phyloP scores from a whole-genome alignment of 2,329 filamentous ascomycete species.

The Exophiala alcalophila region DNA sequence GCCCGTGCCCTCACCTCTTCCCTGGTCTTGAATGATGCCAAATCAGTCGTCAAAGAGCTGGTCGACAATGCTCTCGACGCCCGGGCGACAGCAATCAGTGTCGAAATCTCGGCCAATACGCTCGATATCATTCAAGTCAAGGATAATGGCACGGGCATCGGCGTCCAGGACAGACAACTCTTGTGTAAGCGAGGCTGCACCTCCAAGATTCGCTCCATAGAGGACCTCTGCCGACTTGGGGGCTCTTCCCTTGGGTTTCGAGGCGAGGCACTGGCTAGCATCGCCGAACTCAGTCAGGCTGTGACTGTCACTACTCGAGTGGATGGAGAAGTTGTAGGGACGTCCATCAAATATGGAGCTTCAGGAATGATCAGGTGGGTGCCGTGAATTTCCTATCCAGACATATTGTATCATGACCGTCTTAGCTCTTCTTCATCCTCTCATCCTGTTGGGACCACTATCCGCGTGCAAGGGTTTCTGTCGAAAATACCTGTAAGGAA shows the following conservation, averaged over 20 bases:
- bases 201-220: constrained; percentile 59
- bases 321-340: constrained; percentile 55
- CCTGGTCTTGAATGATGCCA: constrained; percentile 56
- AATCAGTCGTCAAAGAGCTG: constrained; percentile 61
- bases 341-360: constrained; percentile 50
- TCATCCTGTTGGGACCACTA: constrained; percentile 59
- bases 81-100: constrained; percentile 53
- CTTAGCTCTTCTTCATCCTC: constrained; percentile 46
- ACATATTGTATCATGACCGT: constrained; percentile 27
- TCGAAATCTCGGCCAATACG: constrained; percentile 59
- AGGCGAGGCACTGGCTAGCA: constrained; percentile 62
- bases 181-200: constrained; percentile 60
- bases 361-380: constrained; percentile 49
- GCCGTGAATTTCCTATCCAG: constrained; percentile 2
- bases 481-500: constrained; percentile 58
- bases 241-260: constrained; percentile 61
- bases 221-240: constrained; percentile 56
- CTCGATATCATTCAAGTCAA: constrained; percentile 62
- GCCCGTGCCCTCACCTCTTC: constrained; percentile 55
- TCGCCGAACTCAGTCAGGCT: constrained; percentile 55
- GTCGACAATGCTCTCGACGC: constrained; percentile 67
- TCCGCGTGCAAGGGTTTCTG: constrained; percentile 57
- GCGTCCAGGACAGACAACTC: constrained; percentile 52
- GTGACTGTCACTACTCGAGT: constrained; percentile 56
- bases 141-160: constrained; percentile 63